Evolutionary conservation across 805 yeast genomes (phyloP).

Genomic region (Yarrowia sp.): DNA sequence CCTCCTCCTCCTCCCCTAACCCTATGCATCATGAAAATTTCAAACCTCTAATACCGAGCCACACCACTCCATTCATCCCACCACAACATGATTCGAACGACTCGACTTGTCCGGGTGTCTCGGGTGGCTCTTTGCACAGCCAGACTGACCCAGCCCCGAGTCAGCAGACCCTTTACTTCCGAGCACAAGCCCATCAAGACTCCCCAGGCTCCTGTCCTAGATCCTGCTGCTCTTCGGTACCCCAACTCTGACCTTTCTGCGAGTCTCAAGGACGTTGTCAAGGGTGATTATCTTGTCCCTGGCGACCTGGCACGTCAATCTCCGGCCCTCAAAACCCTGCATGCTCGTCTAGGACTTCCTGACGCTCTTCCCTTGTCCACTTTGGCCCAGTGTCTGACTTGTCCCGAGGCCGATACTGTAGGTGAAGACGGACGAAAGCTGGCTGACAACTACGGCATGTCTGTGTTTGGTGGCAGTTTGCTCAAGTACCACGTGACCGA

Average conservation of each 20-base stretch:
- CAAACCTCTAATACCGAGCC: too few species aligned
- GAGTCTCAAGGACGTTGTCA: background rate
- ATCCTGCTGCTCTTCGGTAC: background rate
- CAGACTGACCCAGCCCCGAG: background rate
- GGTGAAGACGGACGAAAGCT: slow-evolving; percentile 43
- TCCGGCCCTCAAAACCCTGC: slow-evolving; percentile 75
- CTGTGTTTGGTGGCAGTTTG: slow-evolving; percentile 76
- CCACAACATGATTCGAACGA: background rate
- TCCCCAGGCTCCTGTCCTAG: background rate
- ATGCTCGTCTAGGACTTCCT: slow-evolving; percentile 69
- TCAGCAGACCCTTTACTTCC: background rate
- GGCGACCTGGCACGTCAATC: slow-evolving; percentile 56
- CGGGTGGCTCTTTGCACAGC: background rate
- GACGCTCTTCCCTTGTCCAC: slow-evolving; percentile 55
- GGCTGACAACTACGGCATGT: slow-evolving; percentile 73
- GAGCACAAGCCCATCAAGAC: background rate
- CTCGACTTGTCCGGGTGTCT: slow-evolving; percentile 3
- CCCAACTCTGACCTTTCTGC: background rate
- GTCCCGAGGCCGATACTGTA: slow-evolving; percentile 42
- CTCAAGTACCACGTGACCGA: slow-evolving; percentile 74
- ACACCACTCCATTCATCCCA: too few species aligned
- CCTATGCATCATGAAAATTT: slow-evolving; percentile 2
- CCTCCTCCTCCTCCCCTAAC: background rate
- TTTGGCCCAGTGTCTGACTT: slow-evolving; percentile 76
- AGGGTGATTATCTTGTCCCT: slow-evolving; percentile 34